Base-by-base conservation (phyloP, 1,284 basidiomycete species). In the Mycosarcoma mackinlayi region DNA sequence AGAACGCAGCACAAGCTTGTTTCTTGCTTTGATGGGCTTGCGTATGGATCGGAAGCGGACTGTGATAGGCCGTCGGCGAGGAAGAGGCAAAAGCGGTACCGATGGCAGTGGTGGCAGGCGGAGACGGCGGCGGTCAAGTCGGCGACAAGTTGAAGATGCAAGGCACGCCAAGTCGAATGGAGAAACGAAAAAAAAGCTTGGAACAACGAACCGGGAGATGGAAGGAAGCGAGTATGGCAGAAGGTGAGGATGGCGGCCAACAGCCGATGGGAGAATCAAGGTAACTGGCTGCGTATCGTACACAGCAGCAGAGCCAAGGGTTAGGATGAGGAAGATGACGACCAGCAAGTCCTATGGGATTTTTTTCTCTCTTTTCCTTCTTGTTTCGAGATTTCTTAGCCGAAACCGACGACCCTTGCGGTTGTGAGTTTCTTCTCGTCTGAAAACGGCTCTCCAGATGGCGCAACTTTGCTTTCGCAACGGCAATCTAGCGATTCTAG, bases 391-490 rank as follows among this genome's bases (percentile, higher is more conserved):
- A n/a, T n/a, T n/a, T n/a, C n/a, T n/a, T n/a, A n/a, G n/a, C n/a
- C n/a, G 31, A 49, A 58, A 52, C 3, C 45, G 53, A 60, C 53
- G 58, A 67, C 64, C 64, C 53, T 67, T 28, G 39, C 53, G 45
- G 64, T 67, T 60, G 49, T 31, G 25, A 27, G 8, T 33, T 23
- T 31, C 27, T 30, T 28, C n/a, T 4, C 16, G 6, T 3, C 10
- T 33, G 30, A 23, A 25, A 19, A 41, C 21, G 28, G 38, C 48
- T 3, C 10, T 33, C 21, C 31, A 25, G 25, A 41, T 30, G 28
- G 38, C 48, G 28, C 19, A 16, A 42, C 10, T 18, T 9, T 19
- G 19, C 18, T 21, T 10, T 25, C 13, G 11, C 4, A 25, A 21
- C 6, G 13, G 19, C 39, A 4, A 4, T 16, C 9, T 21, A 18